Evolutionary conservation across 2,329 filamentous ascomycete species (phyloP).

Genomic region (Microcera coccophila): DNA sequence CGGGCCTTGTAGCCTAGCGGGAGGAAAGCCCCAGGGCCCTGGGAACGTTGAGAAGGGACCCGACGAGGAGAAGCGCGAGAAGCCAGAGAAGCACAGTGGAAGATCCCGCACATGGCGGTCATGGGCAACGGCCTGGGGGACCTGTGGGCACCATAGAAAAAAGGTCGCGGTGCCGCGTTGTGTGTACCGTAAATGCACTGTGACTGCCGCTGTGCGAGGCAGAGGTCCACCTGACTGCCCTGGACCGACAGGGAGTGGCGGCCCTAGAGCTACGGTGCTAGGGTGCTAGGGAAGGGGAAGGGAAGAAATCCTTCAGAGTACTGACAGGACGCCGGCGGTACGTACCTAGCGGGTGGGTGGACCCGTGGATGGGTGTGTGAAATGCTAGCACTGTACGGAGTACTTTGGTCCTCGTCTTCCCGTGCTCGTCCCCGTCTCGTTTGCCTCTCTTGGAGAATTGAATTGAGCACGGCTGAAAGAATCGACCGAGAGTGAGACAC

Average conservation of each 20-base stretch:
- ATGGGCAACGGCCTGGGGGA: not conserved
- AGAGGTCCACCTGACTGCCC: slow-evolving; percentile 9
- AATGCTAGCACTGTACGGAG: slow-evolving; percentile 9
- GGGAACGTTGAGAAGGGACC: too few species aligned
- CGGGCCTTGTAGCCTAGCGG: too few species aligned
- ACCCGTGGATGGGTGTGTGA: slow-evolving; percentile 1
- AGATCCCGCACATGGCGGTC: not conserved
- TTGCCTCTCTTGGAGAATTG: slow-evolving; percentile 8
- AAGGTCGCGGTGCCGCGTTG: too few species aligned
- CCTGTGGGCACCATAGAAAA: too few species aligned
- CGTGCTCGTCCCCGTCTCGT: too few species aligned
- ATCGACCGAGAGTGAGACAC: slow-evolving; percentile 2
- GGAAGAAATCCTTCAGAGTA: slow-evolving; percentile 5
- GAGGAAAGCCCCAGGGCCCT: too few species aligned
- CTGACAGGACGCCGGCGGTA: slow-evolving; percentile 8
- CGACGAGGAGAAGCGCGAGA: too few species aligned
- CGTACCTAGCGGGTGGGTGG: slow-evolving; percentile 5
- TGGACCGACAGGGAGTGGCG: slow-evolving; percentile 1
- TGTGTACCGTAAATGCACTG: too few species aligned
- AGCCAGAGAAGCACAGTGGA: not conserved
- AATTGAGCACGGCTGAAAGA: slow-evolving; percentile 4
- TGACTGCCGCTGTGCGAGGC: slow-evolving; percentile 1
- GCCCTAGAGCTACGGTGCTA: not conserved
- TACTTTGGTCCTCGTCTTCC: slow-evolving; percentile 7
- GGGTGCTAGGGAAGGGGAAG: slow-evolving; percentile 1